Percentiles rank a stretch among this genome's conserved stretches.
Conservation (phyloP, 305 asterid genomes). For the Monarda citriodora region DNA sequence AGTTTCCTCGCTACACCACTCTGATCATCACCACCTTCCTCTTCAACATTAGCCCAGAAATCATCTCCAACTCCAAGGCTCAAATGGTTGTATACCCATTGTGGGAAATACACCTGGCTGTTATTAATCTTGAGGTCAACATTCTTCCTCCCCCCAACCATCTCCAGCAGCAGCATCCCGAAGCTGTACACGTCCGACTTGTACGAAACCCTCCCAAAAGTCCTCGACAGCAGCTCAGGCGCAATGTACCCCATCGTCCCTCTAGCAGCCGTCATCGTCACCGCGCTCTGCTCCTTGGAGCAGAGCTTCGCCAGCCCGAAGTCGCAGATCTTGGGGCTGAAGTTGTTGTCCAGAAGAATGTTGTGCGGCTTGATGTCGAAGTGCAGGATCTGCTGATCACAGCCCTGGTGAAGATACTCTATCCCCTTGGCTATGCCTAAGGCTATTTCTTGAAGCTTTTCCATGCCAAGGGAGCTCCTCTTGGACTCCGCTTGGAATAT, state of each 20-base stretch:
- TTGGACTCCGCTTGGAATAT: constrained; percentile 17
- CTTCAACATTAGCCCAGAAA: constrained; percentile 22
- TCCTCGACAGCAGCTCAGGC: constrained; percentile 37
- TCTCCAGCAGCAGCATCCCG: constrained; percentile 39
- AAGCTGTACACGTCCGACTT: constrained; percentile 42
- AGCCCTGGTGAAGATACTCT: constrained; percentile 51
- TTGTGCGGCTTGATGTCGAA: constrained; percentile 45
- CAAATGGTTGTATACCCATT: constrained; percentile 21
- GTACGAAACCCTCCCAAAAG: constrained; percentile 33
- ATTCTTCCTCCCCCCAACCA: constrained; percentile 43
- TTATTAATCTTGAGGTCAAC: constrained; percentile 16
- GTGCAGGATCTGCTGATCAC: constrained; percentile 43
- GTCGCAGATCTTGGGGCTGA: constrained; percentile 31
- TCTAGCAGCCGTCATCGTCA: constrained; percentile 35
- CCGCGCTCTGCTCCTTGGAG: constrained; percentile 35
- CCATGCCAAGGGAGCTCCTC: constrained; percentile 17
- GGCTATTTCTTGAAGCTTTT: constrained; percentile 31
- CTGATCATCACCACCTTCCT: constrained; percentile 13
- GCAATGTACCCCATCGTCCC: constrained; percentile 46
- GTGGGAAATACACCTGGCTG: constrained; percentile 27
- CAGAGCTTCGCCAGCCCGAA: constrained; percentile 40
- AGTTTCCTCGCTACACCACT: constrained; percentile 22
- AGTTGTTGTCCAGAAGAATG: constrained; percentile 26
- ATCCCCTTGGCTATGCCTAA: constrained; percentile 41
- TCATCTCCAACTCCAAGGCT: constrained; percentile 17